Base-by-base conservation (phyloP, 2,329 filamentous ascomycete species). In the Aspergillus fumigatiaffinis region DNA sequence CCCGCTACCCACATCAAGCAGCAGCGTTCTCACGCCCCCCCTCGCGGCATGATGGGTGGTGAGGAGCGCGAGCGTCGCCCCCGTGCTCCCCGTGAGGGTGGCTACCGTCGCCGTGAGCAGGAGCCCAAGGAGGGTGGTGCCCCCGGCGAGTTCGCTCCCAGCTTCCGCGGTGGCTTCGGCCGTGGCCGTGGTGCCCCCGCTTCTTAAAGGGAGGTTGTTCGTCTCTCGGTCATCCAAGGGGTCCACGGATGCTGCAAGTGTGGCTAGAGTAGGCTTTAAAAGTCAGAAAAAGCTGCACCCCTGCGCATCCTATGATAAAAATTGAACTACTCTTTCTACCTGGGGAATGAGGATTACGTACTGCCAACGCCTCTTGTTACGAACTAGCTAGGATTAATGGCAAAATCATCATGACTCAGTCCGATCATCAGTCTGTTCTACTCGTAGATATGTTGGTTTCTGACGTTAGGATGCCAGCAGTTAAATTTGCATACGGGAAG, bases 1-100 rank as follows among this genome's bases (percentile, higher is more conserved):
- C 94, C 94, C 72, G 92, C 95, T 76, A 99, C 94, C 76, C 94
- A 99, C 89, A 97, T 99, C 85, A 99, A 99, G 91, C 92, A 97
- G 86, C 92, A 97, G 87, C 91, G 94, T 81, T 94, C 91, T 74
- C 92, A 97, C 82, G 92, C 92, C 83, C 93, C 93, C 80, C 93
- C 94, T 77, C 92, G 94, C 76, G 94, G 94, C 77, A 97, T 99
- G 94, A 87, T 97, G 84, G 92, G 92, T 73, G 86, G 84, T 76
- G 86, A 87, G 68, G 92, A 96, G 78, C 81, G 85, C 72, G 91
- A 94, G 84, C 86, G 88, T 77, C 87, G 91, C 81, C 88, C 90
- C 80, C 89, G 91, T 82, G 85, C 82, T 75, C 82, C 84, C 75
- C 88, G 90, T 81, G 89, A 89, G 71, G 92, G 92, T 77, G 90